Percentiles rank a stretch among this genome's conserved stretches.
Conservation (phyloP, 2,329 filamentous ascomycete genomes). For the Gaeumannomyces sp. region DNA sequence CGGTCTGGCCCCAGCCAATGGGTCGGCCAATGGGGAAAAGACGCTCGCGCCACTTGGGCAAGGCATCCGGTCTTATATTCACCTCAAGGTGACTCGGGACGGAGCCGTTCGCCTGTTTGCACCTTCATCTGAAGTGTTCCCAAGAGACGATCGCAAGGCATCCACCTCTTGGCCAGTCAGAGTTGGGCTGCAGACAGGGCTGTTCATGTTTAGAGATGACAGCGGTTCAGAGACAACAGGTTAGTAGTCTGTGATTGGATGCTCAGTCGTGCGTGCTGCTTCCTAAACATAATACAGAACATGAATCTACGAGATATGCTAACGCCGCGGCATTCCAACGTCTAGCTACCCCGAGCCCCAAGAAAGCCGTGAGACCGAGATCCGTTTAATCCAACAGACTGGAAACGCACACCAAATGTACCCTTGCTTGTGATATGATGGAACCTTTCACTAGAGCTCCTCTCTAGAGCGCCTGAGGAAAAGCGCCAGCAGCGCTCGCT, state of each 20-base stretch:
- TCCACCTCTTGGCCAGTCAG: background rate
- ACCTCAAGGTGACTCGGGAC: background rate
- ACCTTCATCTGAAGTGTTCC: background rate
- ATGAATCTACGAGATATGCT: background rate
- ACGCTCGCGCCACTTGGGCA: background rate
- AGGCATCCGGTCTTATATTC: background rate
- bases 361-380: background rate
- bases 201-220: background rate
- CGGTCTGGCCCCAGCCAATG: background rate
- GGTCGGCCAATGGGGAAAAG: background rate
- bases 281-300: background rate
- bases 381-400: background rate
- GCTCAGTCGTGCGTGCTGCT: background rate
- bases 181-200: background rate
- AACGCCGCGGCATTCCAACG: background rate
- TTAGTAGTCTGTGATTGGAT: background rate
- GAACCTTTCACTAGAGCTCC: conserved; percentile 8
- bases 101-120: background rate
- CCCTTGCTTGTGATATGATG: background rate
- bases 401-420: background rate
- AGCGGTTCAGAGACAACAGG: too few relatives aligned
- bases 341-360: background rate
- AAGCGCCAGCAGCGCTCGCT: conserved; percentile 60
- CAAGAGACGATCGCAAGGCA: background rate
- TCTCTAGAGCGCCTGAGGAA: conserved; percentile 43